Conservation (phyloP, 179 eudicot species). For the Drosera spatulata region DNA sequence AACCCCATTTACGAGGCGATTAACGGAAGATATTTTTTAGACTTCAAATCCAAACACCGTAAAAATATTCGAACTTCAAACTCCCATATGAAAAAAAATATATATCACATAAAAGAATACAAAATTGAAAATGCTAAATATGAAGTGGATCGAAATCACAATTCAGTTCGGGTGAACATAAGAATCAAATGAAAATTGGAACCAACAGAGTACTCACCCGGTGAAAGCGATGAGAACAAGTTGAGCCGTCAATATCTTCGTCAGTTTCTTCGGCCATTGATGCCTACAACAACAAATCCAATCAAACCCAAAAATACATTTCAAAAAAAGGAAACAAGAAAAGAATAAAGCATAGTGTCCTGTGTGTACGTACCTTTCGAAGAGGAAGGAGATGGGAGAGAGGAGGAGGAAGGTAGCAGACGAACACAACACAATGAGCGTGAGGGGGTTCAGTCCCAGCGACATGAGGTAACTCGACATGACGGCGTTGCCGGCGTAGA, state of each 20-base stretch:
- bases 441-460: slow-evolving; percentile 36
- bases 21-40: too few species aligned
- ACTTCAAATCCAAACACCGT: too few species aligned
- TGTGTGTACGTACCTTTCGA: slow-evolving; percentile 34
- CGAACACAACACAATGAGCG: slow-evolving; percentile 42
- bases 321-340: background rate
- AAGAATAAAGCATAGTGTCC: background rate
- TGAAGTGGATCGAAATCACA: too few species aligned
- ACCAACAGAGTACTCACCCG: slow-evolving; percentile 30
- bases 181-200: background rate
- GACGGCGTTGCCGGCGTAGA: slow-evolving; percentile 48
- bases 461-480: slow-evolving; percentile 39
- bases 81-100: background rate
- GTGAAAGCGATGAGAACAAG: slow-evolving; percentile 44
- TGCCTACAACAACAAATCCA: slow-evolving; percentile 27
- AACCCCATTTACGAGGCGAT: too few species aligned
- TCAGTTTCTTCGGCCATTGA: slow-evolving; percentile 49
- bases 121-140: background rate
- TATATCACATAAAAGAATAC: background rate
- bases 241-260: slow-evolving; percentile 29
- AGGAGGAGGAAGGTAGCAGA: slow-evolving; percentile 44
- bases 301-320: background rate
- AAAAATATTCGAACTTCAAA: too few species aligned
- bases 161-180: background rate
- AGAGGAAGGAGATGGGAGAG: slow-evolving; percentile 28